These are phyloP conservation scores for Epichloe sibirici DNA, from an alignment of 2,329 filamentous ascomycete species.

Conservation along the genomic window DNA sequence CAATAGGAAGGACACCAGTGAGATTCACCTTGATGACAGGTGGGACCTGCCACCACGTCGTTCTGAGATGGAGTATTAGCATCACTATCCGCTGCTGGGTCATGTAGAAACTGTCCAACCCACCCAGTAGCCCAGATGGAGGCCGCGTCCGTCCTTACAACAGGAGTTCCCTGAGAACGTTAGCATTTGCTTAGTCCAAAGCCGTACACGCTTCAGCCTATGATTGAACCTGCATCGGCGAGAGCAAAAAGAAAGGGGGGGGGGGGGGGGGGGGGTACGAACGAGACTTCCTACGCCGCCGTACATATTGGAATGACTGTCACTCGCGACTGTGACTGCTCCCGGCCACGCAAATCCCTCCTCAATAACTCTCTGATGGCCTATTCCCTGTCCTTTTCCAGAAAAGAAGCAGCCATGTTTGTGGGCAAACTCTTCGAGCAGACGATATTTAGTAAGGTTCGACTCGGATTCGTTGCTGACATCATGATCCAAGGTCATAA, in stretches of 20 bases:
- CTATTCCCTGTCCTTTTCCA: slow-evolving; percentile 67
- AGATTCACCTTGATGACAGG: slow-evolving; percentile 72
- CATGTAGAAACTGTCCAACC: background rate
- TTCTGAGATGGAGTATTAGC: slow-evolving; percentile 23
- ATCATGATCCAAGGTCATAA: slow-evolving; percentile 80
- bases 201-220: no score
- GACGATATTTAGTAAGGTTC: slow-evolving; percentile 71
- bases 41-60: slow-evolving; percentile 83
- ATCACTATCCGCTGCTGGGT: background rate
- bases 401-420: slow-evolving; percentile 65
- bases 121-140: slow-evolving; percentile 63
- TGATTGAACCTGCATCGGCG: no score
- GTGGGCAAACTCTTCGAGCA: slow-evolving; percentile 72
- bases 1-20: slow-evolving; percentile 59
- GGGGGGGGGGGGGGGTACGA: background rate
- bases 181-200: slow-evolving; percentile 18
- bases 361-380: slow-evolving; percentile 75
- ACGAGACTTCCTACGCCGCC: slow-evolving; percentile 63
- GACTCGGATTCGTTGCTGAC: slow-evolving; percentile 70
- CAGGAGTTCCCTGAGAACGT: slow-evolving; percentile 38
- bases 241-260: background rate
- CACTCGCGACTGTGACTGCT: slow-evolving; percentile 67
- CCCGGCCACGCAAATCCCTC: slow-evolving; percentile 67
- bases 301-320: slow-evolving; percentile 73
- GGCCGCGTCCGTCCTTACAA: slow-evolving; percentile 81